phyloP scores from a whole-genome alignment of 2,329 filamentous ascomycete species.

The Aureobasidium namibiae region DNA sequence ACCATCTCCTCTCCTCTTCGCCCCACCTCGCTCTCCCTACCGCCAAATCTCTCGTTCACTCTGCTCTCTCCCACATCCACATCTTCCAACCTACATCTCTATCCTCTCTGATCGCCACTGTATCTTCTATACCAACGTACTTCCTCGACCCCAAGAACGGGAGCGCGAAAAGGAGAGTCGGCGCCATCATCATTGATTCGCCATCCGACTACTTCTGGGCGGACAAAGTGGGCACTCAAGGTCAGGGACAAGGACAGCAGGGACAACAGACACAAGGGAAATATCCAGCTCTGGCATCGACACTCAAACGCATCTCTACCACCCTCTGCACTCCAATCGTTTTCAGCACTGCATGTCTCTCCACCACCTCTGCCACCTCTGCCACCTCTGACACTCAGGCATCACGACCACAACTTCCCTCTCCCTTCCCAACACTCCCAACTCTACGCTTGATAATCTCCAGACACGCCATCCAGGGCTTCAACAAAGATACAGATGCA shows the following conservation, averaged over 20 bases:
- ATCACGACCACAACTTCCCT: constrained; percentile 22
- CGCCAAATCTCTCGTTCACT: constrained; percentile 24
- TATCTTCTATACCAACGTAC: constrained; percentile 41
- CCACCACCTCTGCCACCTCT: neutral
- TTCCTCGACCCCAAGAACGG: constrained; percentile 40
- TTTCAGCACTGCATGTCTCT: constrained; percentile 19
- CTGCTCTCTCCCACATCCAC: constrained; percentile 47
- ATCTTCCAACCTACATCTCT: constrained; percentile 49
- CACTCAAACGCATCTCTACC: constrained; percentile 16
- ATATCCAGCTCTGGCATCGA: constrained; percentile 15
- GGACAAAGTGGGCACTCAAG: constrained; percentile 31
- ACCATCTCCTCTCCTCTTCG: neutral
- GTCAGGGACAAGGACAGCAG: neutral
- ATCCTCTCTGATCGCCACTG: constrained; percentile 40
- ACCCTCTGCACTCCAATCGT: constrained; percentile 22
- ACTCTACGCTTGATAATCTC: constrained; percentile 28
- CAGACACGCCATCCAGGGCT: constrained; percentile 26
- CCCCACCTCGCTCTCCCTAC: neutral
- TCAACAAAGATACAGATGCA: constrained; percentile 30
- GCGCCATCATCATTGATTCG: constrained; percentile 47
- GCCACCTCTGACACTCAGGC: neutral
- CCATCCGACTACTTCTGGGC: constrained; percentile 49
- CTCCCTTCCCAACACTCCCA: constrained; percentile 23
- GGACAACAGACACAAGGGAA: no score
- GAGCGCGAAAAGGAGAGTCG: constrained; percentile 39